phyloP scores from a whole-genome alignment of 495 filamentous ascomycete genomes.

The Daldinia caldariorum region DNA sequence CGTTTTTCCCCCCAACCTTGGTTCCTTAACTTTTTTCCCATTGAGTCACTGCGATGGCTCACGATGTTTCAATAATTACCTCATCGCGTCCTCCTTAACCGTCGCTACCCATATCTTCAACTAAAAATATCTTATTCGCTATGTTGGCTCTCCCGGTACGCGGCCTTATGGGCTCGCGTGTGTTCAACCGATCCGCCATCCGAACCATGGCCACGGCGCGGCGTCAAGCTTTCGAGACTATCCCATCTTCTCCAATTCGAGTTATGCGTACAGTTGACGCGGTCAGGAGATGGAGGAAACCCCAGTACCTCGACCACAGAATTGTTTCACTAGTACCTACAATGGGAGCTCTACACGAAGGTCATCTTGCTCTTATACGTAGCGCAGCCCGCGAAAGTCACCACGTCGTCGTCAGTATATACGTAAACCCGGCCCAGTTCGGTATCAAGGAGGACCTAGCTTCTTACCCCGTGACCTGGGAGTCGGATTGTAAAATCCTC shows the following conservation, averaged over 20 bases:
- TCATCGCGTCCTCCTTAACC: constrained; percentile 32
- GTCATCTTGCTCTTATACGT: constrained; percentile 88
- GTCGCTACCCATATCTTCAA: neutral
- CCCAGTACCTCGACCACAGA: constrained; percentile 71
- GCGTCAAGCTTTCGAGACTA: constrained; percentile 47
- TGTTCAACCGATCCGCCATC: constrained; percentile 22
- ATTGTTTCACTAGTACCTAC: constrained; percentile 91
- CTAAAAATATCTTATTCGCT: constrained; percentile 29
- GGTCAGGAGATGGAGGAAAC: constrained; percentile 75
- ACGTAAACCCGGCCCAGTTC: constrained; percentile 97
- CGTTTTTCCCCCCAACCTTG: constrained; percentile 40
- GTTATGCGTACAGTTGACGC: constrained; percentile 77
- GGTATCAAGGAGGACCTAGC: constrained; percentile 87
- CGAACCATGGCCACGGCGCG: constrained; percentile 51
- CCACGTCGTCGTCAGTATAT: constrained; percentile 87
- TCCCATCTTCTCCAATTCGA: constrained; percentile 68
- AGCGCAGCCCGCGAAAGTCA: constrained; percentile 85
- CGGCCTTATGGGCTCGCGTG: constrained; percentile 44
- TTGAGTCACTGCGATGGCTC: constrained; percentile 46
- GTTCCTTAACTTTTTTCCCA: constrained; percentile 26
- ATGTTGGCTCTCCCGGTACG: constrained; percentile 47
- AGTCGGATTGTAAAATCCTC: constrained; percentile 73
- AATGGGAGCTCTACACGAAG: constrained; percentile 94
- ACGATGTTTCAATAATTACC: constrained; percentile 37
- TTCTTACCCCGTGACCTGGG: constrained; percentile 92